Conservation (phyloP, 768 basidiomycete species). For the Botryobasidium botryosum region DNA sequence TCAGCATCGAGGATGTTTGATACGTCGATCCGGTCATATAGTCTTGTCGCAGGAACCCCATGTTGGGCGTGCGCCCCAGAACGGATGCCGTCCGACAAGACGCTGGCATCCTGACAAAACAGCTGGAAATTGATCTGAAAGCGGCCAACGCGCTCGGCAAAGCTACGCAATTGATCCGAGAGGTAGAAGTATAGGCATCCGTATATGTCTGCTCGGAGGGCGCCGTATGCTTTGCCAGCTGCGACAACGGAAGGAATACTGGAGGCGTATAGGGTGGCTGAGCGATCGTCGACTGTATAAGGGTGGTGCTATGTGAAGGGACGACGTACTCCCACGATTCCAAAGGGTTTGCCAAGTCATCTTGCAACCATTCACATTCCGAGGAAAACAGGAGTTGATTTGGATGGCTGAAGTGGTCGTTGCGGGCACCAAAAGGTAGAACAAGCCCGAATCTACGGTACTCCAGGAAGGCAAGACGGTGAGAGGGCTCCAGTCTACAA, state of each 20-base stretch:
- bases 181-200: slow-evolving; percentile 35
- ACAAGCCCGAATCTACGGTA: slow-evolving; percentile 28
- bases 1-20: slow-evolving; percentile 33
- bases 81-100: slow-evolving; percentile 25
- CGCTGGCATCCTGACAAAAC: slow-evolving; percentile 23
- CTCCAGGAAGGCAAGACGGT: slow-evolving; percentile 28
- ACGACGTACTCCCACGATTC: slow-evolving; percentile 31
- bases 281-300: too few relatives aligned
- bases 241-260: too few relatives aligned
- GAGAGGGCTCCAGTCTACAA: slow-evolving; percentile 26
- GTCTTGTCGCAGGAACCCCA: slow-evolving; percentile 15
- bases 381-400: slow-evolving; percentile 33
- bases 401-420: slow-evolving; percentile 25
- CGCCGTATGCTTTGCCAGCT: slow-evolving; percentile 26
- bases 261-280: too few relatives aligned
- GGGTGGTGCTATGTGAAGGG: too few relatives aligned
- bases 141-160: slow-evolving; percentile 22
- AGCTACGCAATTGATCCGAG: slow-evolving; percentile 24
- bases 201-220: slow-evolving; percentile 28
- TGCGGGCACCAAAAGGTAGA: slow-evolving; percentile 31
- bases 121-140: slow-evolving; percentile 23
- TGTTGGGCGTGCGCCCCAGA: slow-evolving; percentile 11
- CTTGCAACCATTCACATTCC: slow-evolving; percentile 29
- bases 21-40: slow-evolving; percentile 32
- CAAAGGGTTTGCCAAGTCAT: slow-evolving; percentile 28